These are phyloP conservation scores for Saccharomyces jurei DNA, from an alignment of 805 yeast genomes.

Conservation along the genomic window DNA sequence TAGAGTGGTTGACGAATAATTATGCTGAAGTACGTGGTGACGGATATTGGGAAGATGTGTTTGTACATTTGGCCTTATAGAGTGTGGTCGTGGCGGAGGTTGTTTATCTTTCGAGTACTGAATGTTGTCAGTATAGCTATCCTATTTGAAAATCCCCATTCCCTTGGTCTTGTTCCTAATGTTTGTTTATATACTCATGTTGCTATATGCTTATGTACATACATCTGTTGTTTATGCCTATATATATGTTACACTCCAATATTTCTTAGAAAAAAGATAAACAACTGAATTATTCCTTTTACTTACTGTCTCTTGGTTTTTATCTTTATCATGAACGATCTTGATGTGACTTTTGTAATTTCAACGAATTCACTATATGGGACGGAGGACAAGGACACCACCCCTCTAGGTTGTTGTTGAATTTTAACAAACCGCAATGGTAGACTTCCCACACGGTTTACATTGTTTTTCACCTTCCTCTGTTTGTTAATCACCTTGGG, in stretches of 20 bases:
- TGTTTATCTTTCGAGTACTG: neutral
- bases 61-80: neutral
- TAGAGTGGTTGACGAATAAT: neutral
- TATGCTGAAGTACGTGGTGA: neutral
- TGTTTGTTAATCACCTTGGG: constrained; percentile 1
- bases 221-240: neutral
- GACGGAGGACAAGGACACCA: constrained; percentile 35
- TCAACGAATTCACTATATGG: constrained; percentile 32
- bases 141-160: neutral
- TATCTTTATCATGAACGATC: constrained; percentile 25
- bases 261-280: too few species aligned
- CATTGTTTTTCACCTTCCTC: constrained; percentile 12
- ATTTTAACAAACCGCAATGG: constrained; percentile 40
- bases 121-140: neutral
- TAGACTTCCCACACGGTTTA: constrained; percentile 22
- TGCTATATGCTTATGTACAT: neutral
- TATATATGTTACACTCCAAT: neutral
- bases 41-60: neutral
- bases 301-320: neutral
- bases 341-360: constrained; percentile 22
- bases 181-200: neutral
- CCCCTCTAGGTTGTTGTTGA: constrained; percentile 26
- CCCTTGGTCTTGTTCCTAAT: neutral
- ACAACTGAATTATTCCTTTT: too few species aligned
- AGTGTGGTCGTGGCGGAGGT: neutral